Evolutionary conservation across 2,329 filamentous ascomycete genomes (phyloP), one percentile per base, ranked within the genome.

Genomic region (Colletotrichum sp.): DNA sequence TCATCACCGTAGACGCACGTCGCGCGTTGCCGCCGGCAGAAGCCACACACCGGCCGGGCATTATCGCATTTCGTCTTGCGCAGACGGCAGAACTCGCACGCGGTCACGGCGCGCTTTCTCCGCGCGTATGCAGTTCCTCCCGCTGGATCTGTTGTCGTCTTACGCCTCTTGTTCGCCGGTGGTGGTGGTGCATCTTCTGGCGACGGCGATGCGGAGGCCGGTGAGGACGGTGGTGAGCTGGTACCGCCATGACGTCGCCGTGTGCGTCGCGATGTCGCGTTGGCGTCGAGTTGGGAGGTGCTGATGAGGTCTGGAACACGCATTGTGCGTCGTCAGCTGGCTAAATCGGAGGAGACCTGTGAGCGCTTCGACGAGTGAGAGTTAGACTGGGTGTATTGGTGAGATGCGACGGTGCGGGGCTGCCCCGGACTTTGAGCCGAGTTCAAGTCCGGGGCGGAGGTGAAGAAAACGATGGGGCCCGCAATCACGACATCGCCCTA

Each of bases 1-100:
- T 39, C 65, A 4, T 75, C 72, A 12, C 66, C 68, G 13, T 77
- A 77, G 34, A 77, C 36, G 6, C 75, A 77, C 2, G 15, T 70
- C 1, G 72, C 75, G 15, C 55, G 26, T 22, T 75, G 72, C 16
- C 48, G 75, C 3, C 32, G 39, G 59, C 72, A 75, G 48, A 59
- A 71, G 24, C 75, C 68, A 71, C 75, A 79, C 5, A 60, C 18
- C 15, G 66, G 60, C 16, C 30, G 60, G 7, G 24, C 44, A 24
- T 66, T 65, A 4, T 65, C 69, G 62, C 44, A 66, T 16, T 72
- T 70, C 12, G 75, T 74, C 15, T 76, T 76, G 34, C 71, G 71
- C 5, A 76, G 48, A 26, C 74, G 70, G 18, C 70, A 76, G n/a
- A 76, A 73, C 12, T 73, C 39, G 59, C 74, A 74, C 6, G 75